Conservation (phyloP, 2,329 filamentous ascomycete species). For the Colletotrichum brevisporum region DNA sequence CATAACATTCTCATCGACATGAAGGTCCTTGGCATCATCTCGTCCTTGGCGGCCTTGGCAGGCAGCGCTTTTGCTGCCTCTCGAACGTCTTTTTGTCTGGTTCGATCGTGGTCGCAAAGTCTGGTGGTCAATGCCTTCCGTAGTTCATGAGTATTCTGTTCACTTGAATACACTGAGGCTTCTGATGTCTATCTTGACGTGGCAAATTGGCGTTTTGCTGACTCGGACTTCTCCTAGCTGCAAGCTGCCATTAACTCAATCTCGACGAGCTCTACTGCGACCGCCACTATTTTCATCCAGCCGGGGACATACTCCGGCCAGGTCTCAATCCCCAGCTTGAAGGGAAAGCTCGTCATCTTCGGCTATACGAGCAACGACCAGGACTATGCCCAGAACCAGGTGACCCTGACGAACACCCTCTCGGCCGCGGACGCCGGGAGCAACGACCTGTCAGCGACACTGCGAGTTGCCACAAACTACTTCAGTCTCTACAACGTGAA, state of each 20-base stretch:
- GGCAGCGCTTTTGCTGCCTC: slow-evolving; percentile 46
- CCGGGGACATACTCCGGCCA: slow-evolving; percentile 76
- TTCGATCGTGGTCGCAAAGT: slow-evolving; percentile 63
- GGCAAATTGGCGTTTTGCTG: not conserved
- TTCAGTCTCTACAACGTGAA: slow-evolving; percentile 76
- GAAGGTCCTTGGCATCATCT: slow-evolving; percentile 24
- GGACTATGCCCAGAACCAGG: slow-evolving; percentile 69
- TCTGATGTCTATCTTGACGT: no score
- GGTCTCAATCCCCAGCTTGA: slow-evolving; percentile 65
- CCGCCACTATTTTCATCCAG: slow-evolving; percentile 75
- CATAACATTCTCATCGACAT: not conserved
- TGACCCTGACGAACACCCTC: slow-evolving; percentile 59
- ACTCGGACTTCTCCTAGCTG: slow-evolving; percentile 49
- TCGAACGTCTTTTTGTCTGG: slow-evolving; percentile 60
- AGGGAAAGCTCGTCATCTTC: slow-evolving; percentile 67
- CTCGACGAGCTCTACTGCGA: slow-evolving; percentile 61
- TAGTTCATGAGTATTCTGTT: not conserved
- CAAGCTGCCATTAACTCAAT: slow-evolving; percentile 72
- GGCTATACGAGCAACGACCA: slow-evolving; percentile 69
- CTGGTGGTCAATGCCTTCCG: slow-evolving; percentile 45
- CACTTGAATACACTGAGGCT: no score
- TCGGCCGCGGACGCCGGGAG: slow-evolving; percentile 60
- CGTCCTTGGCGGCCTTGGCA: slow-evolving; percentile 2
- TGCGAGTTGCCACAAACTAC: slow-evolving; percentile 62
- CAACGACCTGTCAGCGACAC: slow-evolving; percentile 67